Conservation (phyloP, 164 flowering plant species). For the Nymphaea colorata region DNA sequence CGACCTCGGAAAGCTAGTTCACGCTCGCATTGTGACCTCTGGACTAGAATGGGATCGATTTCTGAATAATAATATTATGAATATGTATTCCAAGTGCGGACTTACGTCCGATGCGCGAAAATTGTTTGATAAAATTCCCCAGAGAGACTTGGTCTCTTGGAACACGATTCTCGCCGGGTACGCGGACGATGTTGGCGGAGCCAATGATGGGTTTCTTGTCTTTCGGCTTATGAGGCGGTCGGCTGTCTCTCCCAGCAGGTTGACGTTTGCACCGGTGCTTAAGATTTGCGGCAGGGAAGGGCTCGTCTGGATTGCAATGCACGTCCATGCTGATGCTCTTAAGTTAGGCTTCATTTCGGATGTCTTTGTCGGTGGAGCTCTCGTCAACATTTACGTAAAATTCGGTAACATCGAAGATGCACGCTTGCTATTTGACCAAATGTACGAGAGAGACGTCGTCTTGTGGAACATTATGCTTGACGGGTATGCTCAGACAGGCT, state of each 20-base stretch:
- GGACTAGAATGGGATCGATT: slow-evolving; percentile 20
- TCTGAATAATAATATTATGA: slow-evolving; percentile 40
- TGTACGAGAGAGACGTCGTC: slow-evolving; percentile 31
- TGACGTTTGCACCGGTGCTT: slow-evolving; percentile 39
- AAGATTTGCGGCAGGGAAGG: slow-evolving; percentile 29
- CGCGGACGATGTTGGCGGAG: slow-evolving; percentile 13
- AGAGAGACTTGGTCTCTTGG: slow-evolving; percentile 39
- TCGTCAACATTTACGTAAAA: slow-evolving; percentile 31
- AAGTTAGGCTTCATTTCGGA: slow-evolving; percentile 39
- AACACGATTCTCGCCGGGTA: slow-evolving; percentile 42
- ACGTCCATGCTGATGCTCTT: slow-evolving; percentile 32
- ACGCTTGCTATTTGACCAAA: slow-evolving; percentile 27
- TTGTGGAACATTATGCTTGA: slow-evolving; percentile 46
- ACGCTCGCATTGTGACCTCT: slow-evolving; percentile 25
- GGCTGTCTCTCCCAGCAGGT: slow-evolving; percentile 10
- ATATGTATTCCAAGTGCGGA: slow-evolving; percentile 36
- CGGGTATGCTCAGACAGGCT: slow-evolving; percentile 24
- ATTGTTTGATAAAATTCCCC: slow-evolving; percentile 31
- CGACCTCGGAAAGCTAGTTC: slow-evolving; percentile 26
- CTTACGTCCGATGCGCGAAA: slow-evolving; percentile 25
- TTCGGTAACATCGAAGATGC: slow-evolving; percentile 22
- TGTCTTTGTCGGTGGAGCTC: slow-evolving; percentile 30
- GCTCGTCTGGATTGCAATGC: slow-evolving; percentile 17
- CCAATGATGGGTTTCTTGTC: slow-evolving; percentile 23
- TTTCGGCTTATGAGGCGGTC: slow-evolving; percentile 16